Evolutionary conservation across 106 monocot species (phyloP).

Genomic region (Triglochin maritima): DNA sequence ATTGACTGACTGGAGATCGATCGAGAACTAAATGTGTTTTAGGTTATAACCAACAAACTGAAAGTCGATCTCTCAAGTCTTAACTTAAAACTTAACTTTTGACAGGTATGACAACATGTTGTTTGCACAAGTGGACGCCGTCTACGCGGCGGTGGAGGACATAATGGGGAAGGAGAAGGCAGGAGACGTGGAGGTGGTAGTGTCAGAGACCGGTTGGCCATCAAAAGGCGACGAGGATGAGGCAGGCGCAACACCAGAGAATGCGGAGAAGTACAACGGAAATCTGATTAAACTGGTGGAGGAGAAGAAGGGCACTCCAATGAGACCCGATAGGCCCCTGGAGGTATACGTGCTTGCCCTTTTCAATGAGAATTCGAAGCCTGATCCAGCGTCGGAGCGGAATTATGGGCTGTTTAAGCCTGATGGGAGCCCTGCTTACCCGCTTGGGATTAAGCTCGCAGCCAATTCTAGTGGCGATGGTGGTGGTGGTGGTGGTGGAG

Average conservation of each 20-base stretch:
- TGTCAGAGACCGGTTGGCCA: constrained; percentile 33
- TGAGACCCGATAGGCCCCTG: constrained; percentile 11
- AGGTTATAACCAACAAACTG: too few species aligned
- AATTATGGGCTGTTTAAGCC: constrained; percentile 31
- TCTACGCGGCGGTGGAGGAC: constrained; percentile 11
- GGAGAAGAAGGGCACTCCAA: constrained; percentile 13
- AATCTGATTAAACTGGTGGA: constrained; percentile 9
- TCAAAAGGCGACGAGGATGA: constrained; percentile 19
- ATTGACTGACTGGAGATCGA: too few species aligned
- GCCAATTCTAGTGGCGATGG: not conserved
- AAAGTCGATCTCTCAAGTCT: too few species aligned
- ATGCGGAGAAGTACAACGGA: constrained; percentile 22
- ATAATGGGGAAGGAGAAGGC: constrained; percentile 13
- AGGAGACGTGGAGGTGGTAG: constrained; percentile 11
- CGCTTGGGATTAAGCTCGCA: not conserved
- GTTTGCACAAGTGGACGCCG: constrained; percentile 25
- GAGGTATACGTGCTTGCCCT: constrained; percentile 23
- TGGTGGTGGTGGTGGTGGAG: not conserved
- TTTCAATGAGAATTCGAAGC: constrained; percentile 26
- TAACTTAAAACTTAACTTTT: too few species aligned
- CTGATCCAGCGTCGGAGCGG: constrained; percentile 22
- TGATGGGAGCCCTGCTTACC: constrained; percentile 17
- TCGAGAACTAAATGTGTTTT: too few species aligned
- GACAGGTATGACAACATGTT: constrained; percentile 21
- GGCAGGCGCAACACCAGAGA: constrained; percentile 23